Evolutionary conservation across 805 yeast species (phyloP), one percentile per base, ranked within the genome.

Genomic region (Candida xiaguanensis): DNA sequence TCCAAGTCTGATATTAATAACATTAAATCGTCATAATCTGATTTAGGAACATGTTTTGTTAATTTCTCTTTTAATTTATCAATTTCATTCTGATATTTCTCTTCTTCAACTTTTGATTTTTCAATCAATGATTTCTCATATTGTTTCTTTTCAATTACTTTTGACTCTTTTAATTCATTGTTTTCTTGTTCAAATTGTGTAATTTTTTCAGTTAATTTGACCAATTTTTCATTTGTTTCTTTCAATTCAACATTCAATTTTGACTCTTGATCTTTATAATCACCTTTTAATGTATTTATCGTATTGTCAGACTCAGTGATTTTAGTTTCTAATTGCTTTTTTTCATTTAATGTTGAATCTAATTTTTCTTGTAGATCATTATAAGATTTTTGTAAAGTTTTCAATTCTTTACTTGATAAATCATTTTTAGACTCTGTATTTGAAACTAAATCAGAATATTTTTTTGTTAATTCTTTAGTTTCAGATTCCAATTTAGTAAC

Each of bases 1-100:
- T 88, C 95, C 49, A 87, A 63, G 33, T 86, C 95, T 14, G 84
- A 76, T 57, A 89, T 78, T 14, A 89, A 63, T 17, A 87, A 60
- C 79, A 88, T 74, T 50, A 88, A 58, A 45, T 86, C 95, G 50
- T 88, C 95, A 8, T 80, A 52, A 18, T 80, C 86, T 2, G 74
- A 52, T 45, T 68, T 70, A 2, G 78, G 72, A 12, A 74, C 80
- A 28, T 47, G 44, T 29, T 53, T 39, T 23, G 27, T 34, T 17
- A 33, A 18, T 34, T 38, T 34, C 15, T 31, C 34, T 24, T 36
- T 47, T 28, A 47, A 34, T 4, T 33, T 31, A 32, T 31, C 37
- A 36, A 44, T 35, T 32, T 46, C 46, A 6, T 9, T 8, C 8
- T 42, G 38, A 29, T 37, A 31, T 11, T 32, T 34, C 12, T 34